Conservation (phyloP, 768 basidiomycete species). For the Kwoniella dendrophila region DNA sequence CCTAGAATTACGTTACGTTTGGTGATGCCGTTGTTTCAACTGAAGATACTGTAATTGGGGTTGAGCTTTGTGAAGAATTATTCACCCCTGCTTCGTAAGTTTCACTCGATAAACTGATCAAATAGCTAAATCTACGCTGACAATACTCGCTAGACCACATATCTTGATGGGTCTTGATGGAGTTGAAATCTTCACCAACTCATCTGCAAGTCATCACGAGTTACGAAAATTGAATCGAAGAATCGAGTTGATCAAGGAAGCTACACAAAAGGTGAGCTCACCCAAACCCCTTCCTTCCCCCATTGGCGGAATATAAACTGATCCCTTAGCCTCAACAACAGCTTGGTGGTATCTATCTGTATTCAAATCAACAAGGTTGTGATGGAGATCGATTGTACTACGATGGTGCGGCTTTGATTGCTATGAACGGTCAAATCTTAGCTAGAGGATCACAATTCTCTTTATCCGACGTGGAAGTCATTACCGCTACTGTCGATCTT, state of each 20-base stretch:
- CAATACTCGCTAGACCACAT: conserved; percentile 69
- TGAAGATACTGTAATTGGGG: conserved; percentile 89
- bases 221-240: conserved; percentile 91
- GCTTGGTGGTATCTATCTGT: conserved; percentile 96
- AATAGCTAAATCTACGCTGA: conserved; percentile 4
- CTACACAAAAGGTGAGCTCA: conserved; percentile 77
- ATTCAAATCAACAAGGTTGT: conserved; percentile 98
- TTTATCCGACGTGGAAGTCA: conserved; percentile 90
- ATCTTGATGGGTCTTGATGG: conserved; percentile 97
- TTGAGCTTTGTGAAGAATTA: conserved; percentile 95
- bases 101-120: not conserved
- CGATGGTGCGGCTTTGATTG: conserved; percentile 95
- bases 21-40: conserved; percentile 95
- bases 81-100: conserved; percentile 91
- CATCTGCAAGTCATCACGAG: conserved; percentile 96
- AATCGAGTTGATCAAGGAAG: conserved; percentile 93
- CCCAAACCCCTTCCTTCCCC: not conserved
- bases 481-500: conserved; percentile 94
- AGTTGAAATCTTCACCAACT: conserved; percentile 98
- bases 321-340: conserved; percentile 50
- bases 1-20: conserved; percentile 90
- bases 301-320: too few relatives aligned
- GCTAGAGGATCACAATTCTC: conserved; percentile 98
- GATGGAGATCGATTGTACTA: conserved; percentile 98
- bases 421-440: conserved; percentile 85